Evolutionary conservation across 768 basidiomycete species (phyloP), one percentile per base, ranked within the genome.

Genomic region (Pulveroboletus frians): DNA sequence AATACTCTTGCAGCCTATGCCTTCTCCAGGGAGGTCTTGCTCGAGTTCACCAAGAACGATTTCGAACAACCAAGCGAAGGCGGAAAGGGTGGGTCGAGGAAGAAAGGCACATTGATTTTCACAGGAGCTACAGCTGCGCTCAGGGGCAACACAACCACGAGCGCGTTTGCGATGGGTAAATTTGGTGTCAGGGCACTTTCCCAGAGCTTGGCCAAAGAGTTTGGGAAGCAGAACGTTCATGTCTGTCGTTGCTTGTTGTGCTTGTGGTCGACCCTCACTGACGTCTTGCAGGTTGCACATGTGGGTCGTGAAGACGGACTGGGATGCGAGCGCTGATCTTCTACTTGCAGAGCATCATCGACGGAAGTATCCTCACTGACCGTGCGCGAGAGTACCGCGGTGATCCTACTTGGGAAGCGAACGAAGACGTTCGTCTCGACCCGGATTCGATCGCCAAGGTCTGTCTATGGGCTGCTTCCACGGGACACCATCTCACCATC

Each of bases 131-230:
- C 87, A 7, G 81, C 86, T 6, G 74, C 79, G 46, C 47, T 77
- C 17, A 69, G 86, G 47, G 86, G 86, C 5, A 86, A 85, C 47
- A 68, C 69, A 3, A 68, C 65, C 0, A 85, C 84, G 0, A 82
- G 81, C 43, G 76, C 73, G 2, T 82, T 87, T 56, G 72, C 85
- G 4, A 78, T 83, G 3, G 78, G 77, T 0, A 88, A 87, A 60
- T 78, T 76, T 44, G 85, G 77, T 4, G 30, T 79, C 31, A 71
- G 86, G 37, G 81, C 80, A 0, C 69, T 88, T 39, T 77, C 79
- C 0, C 86, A 88, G 68, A 85, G 84, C 55, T 64, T 88, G 58
- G 78, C 80, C 8, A 87, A 87, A 65, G 85, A 88, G 59, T 88
- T 86, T 59, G 80, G 80, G 21, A 81, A 81, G 63, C 69, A 86